Evolutionary conservation across 768 basidiomycete genomes (phyloP).

Genomic region (Lactarius hengduanensis): DNA sequence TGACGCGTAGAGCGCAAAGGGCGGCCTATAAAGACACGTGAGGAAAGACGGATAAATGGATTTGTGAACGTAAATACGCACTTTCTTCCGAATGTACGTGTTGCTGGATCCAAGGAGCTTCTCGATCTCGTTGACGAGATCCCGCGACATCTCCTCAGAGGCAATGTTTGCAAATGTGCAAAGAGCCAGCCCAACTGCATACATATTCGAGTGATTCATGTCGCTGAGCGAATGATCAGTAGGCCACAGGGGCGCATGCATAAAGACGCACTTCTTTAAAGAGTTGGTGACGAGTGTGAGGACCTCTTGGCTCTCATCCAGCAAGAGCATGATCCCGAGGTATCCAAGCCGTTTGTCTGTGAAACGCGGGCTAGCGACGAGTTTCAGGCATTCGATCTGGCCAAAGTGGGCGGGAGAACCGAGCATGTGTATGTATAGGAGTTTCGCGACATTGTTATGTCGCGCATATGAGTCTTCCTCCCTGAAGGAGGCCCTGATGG

Average conservation of each 20-base stretch:
- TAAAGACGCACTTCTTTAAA: constrained; percentile 80
- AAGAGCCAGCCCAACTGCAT: constrained; percentile 93
- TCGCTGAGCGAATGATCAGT: constrained; percentile 56
- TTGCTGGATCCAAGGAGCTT: constrained; percentile 96
- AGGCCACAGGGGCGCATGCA: constrained; percentile 6
- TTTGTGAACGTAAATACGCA: constrained; percentile 36
- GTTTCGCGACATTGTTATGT: constrained; percentile 96
- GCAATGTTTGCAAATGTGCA: constrained; percentile 99
- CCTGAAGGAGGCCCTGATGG: constrained; percentile 94
- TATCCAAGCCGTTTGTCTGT: constrained; percentile 96
- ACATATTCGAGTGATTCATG: constrained; percentile 99
- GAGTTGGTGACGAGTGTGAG: constrained; percentile 97
- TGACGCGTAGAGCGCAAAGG: constrained; percentile 88
- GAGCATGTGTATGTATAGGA: constrained; percentile 98
- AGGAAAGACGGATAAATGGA: not conserved
- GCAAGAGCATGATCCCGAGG: constrained; percentile 93
- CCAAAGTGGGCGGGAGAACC: constrained; percentile 99
- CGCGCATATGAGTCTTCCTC: constrained; percentile 95
- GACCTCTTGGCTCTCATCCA: constrained; percentile 98
- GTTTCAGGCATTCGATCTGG: constrained; percentile 95
- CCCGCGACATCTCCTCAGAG: constrained; percentile 99
- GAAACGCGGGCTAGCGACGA: constrained; percentile 93
- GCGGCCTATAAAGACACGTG: constrained; percentile 63
- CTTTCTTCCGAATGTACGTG: constrained; percentile 99
- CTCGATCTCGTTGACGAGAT: constrained; percentile 96